These are phyloP conservation scores for Cutaneotrichosporon mucoides DNA, from an alignment of 1,284 basidiomycete genomes.

Conservation along the genomic window DNA sequence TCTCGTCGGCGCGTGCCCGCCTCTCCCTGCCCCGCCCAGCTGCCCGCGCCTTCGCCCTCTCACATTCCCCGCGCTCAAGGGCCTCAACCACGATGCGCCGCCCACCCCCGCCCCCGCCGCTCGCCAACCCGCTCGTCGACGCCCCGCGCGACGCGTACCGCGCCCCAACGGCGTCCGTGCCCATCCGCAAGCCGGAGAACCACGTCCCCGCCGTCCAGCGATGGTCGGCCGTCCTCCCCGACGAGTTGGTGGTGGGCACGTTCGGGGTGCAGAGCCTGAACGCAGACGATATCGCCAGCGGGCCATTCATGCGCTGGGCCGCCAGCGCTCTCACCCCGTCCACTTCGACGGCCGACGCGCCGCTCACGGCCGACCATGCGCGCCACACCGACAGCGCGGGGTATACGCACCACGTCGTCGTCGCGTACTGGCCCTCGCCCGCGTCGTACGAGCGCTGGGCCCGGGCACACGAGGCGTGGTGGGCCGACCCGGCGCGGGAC, in stretches of 20 bases:
- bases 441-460: slow-evolving; percentile 3
- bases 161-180: background rate
- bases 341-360: background rate
- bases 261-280: slow-evolving; percentile 5
- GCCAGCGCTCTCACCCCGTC: background rate
- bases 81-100: no score
- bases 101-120: background rate
- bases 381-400: slow-evolving; percentile 4
- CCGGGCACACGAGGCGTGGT: slow-evolving; percentile 4
- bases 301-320: slow-evolving; percentile 2
- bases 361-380: slow-evolving; percentile 9
- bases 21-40: no score
- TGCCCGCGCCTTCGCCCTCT: no score
- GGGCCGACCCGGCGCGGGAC: background rate
- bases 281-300: background rate
- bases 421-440: slow-evolving; percentile 7
- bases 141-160: slow-evolving; percentile 1
- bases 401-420: slow-evolving; percentile 10
- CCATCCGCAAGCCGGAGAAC: slow-evolving; percentile 3
- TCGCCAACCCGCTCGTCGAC: background rate
- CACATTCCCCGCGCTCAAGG: no score
- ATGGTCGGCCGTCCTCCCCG: slow-evolving; percentile 3
- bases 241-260: background rate
- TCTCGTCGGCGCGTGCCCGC: no score
- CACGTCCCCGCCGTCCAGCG: slow-evolving; percentile 11